These are phyloP conservation scores for Samsoniella hepiali DNA, from an alignment of 2,329 filamentous ascomycete species.

Conservation along the genomic window DNA sequence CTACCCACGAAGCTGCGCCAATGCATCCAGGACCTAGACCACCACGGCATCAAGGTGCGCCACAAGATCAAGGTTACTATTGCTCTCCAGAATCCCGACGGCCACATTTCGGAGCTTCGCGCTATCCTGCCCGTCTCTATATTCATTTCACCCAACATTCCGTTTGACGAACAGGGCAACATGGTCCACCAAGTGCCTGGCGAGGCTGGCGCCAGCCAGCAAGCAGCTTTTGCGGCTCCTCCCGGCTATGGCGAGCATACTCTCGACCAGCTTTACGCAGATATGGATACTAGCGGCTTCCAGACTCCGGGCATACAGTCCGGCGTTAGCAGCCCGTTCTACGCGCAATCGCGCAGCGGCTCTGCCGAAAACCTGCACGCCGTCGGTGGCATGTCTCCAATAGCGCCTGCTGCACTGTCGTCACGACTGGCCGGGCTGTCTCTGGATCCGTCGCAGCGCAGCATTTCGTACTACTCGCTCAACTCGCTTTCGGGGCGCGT, in stretches of 20 bases:
- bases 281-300: constrained; percentile 77
- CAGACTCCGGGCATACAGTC: constrained; percentile 66
- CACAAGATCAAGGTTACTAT: constrained; percentile 92
- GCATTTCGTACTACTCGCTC: constrained; percentile 45
- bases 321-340: constrained; percentile 78
- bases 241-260: constrained; percentile 88
- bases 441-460: constrained; percentile 45
- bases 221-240: constrained; percentile 69
- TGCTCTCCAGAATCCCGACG: constrained; percentile 90
- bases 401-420: constrained; percentile 53
- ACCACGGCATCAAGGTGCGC: constrained; percentile 83
- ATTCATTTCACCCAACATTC: constrained; percentile 92
- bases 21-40: constrained; percentile 87
- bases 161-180: constrained; percentile 82
- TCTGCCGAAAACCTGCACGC: constrained; percentile 75
- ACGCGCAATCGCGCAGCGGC: constrained; percentile 66
- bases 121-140: constrained; percentile 88
- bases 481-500: constrained; percentile 43
- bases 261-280: constrained; percentile 86
- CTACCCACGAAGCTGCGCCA: constrained; percentile 77
- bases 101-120: constrained; percentile 88
- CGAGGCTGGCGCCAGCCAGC: constrained; percentile 45
- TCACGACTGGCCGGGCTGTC: constrained; percentile 69
- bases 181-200: constrained; percentile 61
- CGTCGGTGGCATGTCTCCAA: constrained; percentile 35